A percentile compares a stretch with the other conserved stretches of the same genome.
Conservation (phyloP, 495 filamentous ascomycete genomes). For the Neurospora africana region DNA sequence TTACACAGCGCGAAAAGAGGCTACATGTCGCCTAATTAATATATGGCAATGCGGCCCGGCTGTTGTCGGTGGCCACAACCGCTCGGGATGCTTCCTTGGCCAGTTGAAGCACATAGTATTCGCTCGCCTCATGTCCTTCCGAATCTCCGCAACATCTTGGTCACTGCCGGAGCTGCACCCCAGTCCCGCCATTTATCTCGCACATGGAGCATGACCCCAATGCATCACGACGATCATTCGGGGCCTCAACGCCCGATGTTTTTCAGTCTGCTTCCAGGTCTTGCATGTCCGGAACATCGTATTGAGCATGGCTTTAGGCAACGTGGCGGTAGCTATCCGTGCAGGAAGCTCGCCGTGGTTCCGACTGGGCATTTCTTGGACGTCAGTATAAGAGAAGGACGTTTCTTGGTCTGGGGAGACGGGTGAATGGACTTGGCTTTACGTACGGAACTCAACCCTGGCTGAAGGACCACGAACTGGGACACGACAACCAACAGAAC, state of each 20-base stretch:
- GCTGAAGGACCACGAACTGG: not conserved
- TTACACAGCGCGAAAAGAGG: not conserved
- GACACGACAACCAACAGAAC: not conserved
- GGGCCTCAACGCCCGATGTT: slow-evolving; percentile 4
- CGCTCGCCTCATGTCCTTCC: not conserved
- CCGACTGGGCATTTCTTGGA: slow-evolving; percentile 13
- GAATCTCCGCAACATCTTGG: not conserved
- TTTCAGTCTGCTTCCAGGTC: slow-evolving; percentile 3
- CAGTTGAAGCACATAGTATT: not conserved
- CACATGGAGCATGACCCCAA: not conserved
- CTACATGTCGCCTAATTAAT: slow-evolving; percentile 6
- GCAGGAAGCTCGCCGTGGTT: slow-evolving; percentile 10
- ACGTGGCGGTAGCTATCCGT: not conserved
- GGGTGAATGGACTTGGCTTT: not conserved
- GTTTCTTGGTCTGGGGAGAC: not conserved
- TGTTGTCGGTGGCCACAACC: slow-evolving; percentile 4
- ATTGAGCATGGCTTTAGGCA: not conserved
- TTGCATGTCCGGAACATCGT: not conserved
- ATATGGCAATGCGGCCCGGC: slow-evolving; percentile 8
- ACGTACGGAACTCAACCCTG: not conserved
- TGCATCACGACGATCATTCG: not conserved
- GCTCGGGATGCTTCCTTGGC: not conserved
- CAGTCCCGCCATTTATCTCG: slow-evolving; percentile 1
- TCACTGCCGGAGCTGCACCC: slow-evolving; percentile 1
- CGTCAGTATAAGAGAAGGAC: slow-evolving; percentile 6